These are phyloP conservation scores for Suhomyces sp. DNA, from an alignment of 805 yeast species.

Conservation along the genomic window DNA sequence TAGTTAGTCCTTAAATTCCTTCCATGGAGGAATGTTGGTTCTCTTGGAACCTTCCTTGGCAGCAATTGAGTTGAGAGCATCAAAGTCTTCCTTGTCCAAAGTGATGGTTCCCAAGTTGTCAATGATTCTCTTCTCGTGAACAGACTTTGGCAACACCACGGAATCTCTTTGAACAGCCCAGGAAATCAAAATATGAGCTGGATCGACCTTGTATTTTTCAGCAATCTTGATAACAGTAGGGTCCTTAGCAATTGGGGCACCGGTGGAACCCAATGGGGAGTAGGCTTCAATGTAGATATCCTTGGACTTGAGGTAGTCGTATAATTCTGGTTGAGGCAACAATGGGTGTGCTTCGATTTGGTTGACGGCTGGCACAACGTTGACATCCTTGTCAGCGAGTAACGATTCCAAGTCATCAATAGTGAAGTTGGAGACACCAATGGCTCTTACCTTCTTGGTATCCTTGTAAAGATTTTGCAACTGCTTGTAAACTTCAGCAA, in stretches of 20 bases:
- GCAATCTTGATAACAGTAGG: constrained; percentile 45
- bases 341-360: constrained; percentile 79
- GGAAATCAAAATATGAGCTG: constrained; percentile 54
- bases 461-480: constrained; percentile 56
- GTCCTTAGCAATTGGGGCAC: constrained; percentile 52
- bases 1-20: constrained; percentile 16
- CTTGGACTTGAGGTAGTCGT: constrained; percentile 50
- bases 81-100: constrained; percentile 38
- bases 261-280: constrained; percentile 69
- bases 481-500: constrained; percentile 58
- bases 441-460: constrained; percentile 56
- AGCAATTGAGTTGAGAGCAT: constrained; percentile 29
- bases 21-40: constrained; percentile 24
- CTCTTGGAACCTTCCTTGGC: constrained; percentile 33
- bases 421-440: constrained; percentile 79
- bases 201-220: constrained; percentile 37
- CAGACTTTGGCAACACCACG: constrained; percentile 45
- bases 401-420: constrained; percentile 50
- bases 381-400: constrained; percentile 47
- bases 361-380: constrained; percentile 62
- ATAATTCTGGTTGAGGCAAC: constrained; percentile 61
- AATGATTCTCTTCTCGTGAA: constrained; percentile 34
- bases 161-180: constrained; percentile 61
- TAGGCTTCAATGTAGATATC: constrained; percentile 68
- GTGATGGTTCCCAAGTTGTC: constrained; percentile 37